These are phyloP conservation scores for Dryadomyces quercus-mongolicae DNA, from an alignment of 2,329 filamentous ascomycete species.

Conservation along the genomic window DNA sequence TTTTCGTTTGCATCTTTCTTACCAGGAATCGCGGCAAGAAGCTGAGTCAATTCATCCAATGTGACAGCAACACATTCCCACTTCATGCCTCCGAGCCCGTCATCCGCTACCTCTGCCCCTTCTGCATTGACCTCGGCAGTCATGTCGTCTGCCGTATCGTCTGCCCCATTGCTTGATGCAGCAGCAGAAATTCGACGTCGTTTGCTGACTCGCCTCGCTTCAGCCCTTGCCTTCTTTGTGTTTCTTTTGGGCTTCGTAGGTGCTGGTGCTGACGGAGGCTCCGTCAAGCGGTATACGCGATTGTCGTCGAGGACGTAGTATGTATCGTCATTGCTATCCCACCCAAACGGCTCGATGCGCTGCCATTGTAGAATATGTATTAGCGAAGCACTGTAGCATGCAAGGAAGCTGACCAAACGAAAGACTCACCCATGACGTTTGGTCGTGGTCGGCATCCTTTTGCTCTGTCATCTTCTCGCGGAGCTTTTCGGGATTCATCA, in stretches of 20 bases:
- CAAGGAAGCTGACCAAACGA: constrained; percentile 23
- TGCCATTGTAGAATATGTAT: constrained; percentile 16
- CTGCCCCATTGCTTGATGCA: constrained; percentile 20
- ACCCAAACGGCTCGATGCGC: constrained; percentile 75
- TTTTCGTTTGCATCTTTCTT: constrained; percentile 80
- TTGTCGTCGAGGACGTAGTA: constrained; percentile 94
- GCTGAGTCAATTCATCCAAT: constrained; percentile 60
- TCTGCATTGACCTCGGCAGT: constrained; percentile 15
- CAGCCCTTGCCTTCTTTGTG: constrained; percentile 51
- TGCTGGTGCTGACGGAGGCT: constrained; percentile 49
- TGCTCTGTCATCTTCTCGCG: constrained; percentile 76
- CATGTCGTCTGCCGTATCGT: constrained; percentile 25
- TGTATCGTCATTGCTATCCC: constrained; percentile 74
- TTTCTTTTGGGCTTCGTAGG: constrained; percentile 50
- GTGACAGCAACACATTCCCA: constrained; percentile 91
- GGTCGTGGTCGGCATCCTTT: constrained; percentile 74
- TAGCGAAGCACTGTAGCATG: neutral
- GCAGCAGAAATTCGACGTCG: constrained; percentile 46
- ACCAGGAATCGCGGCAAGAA: constrained; percentile 60
- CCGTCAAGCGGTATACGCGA: constrained; percentile 78
- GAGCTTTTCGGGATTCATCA: constrained; percentile 77
- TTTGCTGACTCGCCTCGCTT: constrained; percentile 59
- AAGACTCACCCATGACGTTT: constrained; percentile 66
- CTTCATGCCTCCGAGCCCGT: constrained; percentile 61
- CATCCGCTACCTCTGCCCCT: constrained; percentile 27